These are phyloP conservation scores for Aegilops speltoides DNA, from an alignment of 176 grass and related monocot species.

Conservation along the genomic window DNA sequence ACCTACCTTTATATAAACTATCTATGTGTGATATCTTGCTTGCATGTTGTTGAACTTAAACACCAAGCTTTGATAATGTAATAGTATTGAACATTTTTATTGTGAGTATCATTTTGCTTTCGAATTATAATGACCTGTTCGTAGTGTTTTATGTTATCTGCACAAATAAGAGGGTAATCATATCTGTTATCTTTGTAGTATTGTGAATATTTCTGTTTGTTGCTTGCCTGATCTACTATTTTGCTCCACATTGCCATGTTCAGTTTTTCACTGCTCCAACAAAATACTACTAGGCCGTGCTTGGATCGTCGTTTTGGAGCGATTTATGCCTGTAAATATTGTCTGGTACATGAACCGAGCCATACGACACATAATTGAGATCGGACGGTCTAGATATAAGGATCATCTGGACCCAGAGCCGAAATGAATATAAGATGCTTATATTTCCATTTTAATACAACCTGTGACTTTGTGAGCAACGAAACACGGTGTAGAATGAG, in stretches of 20 bases:
- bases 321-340: no score
- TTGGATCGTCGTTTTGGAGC: no score
- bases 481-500: no score
- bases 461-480: no score
- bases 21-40: not conserved
- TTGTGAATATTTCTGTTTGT: not conserved
- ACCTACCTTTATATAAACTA: not conserved
- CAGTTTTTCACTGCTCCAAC: not conserved
- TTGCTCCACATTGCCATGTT: not conserved
- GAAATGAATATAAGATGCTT: no score
- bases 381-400: no score
- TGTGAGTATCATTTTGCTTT: not conserved
- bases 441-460: no score
- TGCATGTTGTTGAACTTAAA: not conserved
- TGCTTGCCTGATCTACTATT: not conserved
- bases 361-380: no score
- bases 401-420: no score
- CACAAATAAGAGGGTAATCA: not conserved
- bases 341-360: no score
- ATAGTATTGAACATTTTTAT: not conserved
- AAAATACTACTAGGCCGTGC: not conserved
- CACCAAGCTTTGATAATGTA: not conserved
- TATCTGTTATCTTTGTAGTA: not conserved
- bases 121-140: not conserved
- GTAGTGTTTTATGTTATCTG: not conserved